Conservation (phyloP, 2,329 filamentous ascomycete species). For the Exophiala viscosa region DNA sequence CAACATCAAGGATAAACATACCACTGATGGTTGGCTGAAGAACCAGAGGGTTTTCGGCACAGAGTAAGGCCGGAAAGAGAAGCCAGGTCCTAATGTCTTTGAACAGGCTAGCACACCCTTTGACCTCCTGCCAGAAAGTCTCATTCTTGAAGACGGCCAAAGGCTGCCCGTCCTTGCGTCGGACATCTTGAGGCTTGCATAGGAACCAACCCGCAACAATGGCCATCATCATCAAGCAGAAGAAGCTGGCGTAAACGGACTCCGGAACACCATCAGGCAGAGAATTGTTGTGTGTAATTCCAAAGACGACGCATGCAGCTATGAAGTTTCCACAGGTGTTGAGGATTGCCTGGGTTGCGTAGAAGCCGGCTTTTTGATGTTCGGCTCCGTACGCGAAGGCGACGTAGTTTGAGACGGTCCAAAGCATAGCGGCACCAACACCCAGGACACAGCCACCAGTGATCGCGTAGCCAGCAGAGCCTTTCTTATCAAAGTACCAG, state of each 20-base stretch:
- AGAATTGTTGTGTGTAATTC: no score
- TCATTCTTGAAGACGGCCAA: slow-evolving; percentile 1
- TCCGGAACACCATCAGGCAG: neutral
- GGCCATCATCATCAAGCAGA: slow-evolving; percentile 1
- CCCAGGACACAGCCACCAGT: neutral
- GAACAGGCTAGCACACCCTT: neutral
- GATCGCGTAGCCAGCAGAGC: no score
- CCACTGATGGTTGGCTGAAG: no score
- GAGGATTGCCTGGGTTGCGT: neutral
- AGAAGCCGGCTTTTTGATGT: neutral
- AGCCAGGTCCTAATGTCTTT: no score
- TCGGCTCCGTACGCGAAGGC: slow-evolving; percentile 1
- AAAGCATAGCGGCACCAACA: neutral
- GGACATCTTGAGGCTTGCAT: slow-evolving; percentile 1
- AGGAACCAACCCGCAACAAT: neutral
- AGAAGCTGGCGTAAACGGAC: slow-evolving; percentile 1
- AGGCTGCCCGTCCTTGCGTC: slow-evolving; percentile 1
- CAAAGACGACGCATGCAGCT: no score
- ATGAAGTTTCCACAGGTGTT: no score
- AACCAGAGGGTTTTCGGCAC: no score
- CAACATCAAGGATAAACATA: no score
- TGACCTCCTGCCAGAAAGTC: neutral
- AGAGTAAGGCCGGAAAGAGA: no score
- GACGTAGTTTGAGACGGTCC: slow-evolving; percentile 2
- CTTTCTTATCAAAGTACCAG: no score